These are phyloP conservation scores for Turritis glabra DNA, from an alignment of 345 rosid genomes.

Conservation along the genomic window DNA sequence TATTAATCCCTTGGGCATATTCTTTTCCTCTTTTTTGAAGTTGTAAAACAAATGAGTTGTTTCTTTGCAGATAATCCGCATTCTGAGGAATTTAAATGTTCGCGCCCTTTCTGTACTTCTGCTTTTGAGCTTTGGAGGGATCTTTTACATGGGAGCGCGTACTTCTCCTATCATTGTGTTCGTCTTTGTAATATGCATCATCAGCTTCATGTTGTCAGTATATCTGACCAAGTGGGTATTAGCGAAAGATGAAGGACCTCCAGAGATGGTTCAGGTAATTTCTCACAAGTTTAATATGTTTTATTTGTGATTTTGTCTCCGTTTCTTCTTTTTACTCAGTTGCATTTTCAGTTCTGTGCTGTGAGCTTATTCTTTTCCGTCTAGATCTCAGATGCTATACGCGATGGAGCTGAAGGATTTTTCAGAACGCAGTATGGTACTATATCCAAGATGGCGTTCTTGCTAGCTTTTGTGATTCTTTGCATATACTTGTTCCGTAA, in stretches of 20 bases:
- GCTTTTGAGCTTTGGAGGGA: constrained; percentile 66
- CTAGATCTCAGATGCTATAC: constrained; percentile 96
- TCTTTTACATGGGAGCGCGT: constrained; percentile 81
- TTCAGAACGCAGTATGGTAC: constrained; percentile 95
- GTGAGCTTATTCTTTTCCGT: constrained; percentile 40
- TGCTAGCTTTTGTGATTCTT: constrained; percentile 84
- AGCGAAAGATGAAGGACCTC: constrained; percentile 97
- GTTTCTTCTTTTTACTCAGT: no score
- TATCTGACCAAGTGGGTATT: constrained; percentile 96
- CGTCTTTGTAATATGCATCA: constrained; percentile 73
- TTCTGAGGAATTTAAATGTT: constrained; percentile 71
- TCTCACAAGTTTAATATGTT: neutral
- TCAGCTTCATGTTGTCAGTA: constrained; percentile 69
- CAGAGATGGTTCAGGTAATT: constrained; percentile 84
- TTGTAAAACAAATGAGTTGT: neutral
- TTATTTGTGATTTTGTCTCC: neutral
- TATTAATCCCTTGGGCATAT: neutral
- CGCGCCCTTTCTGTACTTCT: constrained; percentile 70
- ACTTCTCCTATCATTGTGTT: constrained; percentile 89
- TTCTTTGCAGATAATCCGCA: constrained; percentile 66
- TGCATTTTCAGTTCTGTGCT: neutral
- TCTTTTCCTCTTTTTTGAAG: neutral
- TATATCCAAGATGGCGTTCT: constrained; percentile 90
- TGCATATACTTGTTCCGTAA: constrained; percentile 78
- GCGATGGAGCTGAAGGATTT: constrained; percentile 98